Percentiles rank a stretch among this genome's conserved stretches.
Evolutionary conservation across 2,329 filamentous ascomycete genomes (phyloP).

Genomic region (Dactylellina sp.): DNA sequence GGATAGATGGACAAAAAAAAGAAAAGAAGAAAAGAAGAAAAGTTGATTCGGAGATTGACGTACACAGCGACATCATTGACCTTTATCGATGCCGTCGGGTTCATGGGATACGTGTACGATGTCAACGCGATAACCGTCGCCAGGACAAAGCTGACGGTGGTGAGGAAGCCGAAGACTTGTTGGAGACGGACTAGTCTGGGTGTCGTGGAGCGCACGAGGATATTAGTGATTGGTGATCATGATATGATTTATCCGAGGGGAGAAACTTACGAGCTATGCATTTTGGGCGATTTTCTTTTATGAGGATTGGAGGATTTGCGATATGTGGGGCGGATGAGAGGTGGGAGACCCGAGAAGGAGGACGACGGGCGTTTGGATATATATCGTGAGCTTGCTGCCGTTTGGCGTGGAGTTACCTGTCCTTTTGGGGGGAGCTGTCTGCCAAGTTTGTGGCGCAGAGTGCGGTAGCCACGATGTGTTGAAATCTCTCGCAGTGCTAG

Average conservation of each 20-base stretch:
- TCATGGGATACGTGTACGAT: slow-evolving; percentile 77
- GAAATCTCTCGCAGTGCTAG: neutral
- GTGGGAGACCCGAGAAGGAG: slow-evolving; percentile 6
- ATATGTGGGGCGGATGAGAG: slow-evolving; percentile 12
- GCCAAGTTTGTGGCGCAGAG: slow-evolving; percentile 28
- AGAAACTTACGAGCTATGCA: slow-evolving; percentile 55
- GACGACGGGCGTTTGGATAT: slow-evolving; percentile 7
- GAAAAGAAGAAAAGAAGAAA: too few species aligned
- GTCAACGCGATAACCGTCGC: slow-evolving; percentile 83
- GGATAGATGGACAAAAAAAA: too few species aligned
- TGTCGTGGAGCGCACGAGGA: slow-evolving; percentile 11
- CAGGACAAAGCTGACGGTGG: slow-evolving; percentile 86
- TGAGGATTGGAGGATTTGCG: neutral
- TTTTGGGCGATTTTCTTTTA: slow-evolving; percentile 21
- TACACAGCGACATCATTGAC: slow-evolving; percentile 88
- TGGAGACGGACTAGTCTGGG: slow-evolving; percentile 83
- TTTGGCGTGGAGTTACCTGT: slow-evolving; percentile 38
- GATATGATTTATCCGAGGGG: neutral
- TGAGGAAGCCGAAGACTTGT: slow-evolving; percentile 98
- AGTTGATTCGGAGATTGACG: too few species aligned
- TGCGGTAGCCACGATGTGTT: slow-evolving; percentile 32
- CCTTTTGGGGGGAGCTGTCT: slow-evolving; percentile 40
- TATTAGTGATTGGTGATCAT: neutral
- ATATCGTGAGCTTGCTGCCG: slow-evolving; percentile 36
- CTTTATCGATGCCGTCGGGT: slow-evolving; percentile 73